These are phyloP conservation scores for Salix koriyanagi DNA, from an alignment of 345 rosid species.

Conservation along the genomic window DNA sequence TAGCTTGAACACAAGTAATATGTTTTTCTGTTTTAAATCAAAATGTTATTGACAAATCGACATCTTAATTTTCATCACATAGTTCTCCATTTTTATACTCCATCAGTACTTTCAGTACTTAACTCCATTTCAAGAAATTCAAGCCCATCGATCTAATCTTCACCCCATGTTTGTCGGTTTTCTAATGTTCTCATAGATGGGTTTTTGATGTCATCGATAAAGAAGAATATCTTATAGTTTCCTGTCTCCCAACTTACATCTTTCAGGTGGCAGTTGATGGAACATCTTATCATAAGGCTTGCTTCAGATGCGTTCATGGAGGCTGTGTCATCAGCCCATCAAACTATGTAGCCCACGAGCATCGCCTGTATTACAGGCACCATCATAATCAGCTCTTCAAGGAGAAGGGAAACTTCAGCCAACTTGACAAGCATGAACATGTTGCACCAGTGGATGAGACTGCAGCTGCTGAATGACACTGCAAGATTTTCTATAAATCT, in stretches of 20 bases:
- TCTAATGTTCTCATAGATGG: not conserved
- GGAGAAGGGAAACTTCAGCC: constrained; percentile 70
- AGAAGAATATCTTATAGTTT: not conserved
- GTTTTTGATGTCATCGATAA: not conserved
- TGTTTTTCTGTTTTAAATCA: not conserved
- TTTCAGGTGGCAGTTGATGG: constrained; percentile 72
- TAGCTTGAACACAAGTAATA: not conserved
- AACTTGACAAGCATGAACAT: constrained; percentile 41
- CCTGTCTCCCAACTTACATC: not conserved
- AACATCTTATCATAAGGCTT: constrained; percentile 52
- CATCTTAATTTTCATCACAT: not conserved
- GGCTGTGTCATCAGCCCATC: constrained; percentile 69
- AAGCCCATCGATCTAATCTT: not conserved
- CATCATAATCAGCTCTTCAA: constrained; percentile 71
- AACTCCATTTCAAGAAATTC: not conserved
- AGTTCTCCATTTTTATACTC: not conserved
- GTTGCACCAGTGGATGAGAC: constrained; percentile 28
- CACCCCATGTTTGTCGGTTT: not conserved
- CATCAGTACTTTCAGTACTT: not conserved
- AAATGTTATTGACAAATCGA: not conserved
- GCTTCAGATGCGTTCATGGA: constrained; percentile 74
- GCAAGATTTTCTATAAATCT: not conserved
- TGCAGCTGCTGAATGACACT: constrained; percentile 20
- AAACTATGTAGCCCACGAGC: constrained; percentile 59
- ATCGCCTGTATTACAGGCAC: constrained; percentile 62